Evolutionary conservation across 163 green algal genomes (phyloP).

Genomic region (Coccomyxa subellipsoidea): DNA sequence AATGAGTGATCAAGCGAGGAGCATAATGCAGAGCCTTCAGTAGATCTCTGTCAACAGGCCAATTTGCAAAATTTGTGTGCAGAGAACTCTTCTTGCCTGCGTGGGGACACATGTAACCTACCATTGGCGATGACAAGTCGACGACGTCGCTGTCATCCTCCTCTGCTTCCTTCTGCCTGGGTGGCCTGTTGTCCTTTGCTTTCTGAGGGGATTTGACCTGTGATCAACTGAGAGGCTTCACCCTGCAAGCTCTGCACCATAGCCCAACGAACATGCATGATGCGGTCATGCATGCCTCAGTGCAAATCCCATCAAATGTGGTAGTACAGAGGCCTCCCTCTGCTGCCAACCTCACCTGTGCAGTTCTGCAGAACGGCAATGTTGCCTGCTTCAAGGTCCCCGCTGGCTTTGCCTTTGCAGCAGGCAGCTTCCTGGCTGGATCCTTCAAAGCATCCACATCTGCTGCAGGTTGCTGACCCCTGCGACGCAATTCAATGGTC

Average conservation of each 20-base stretch:
- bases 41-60: not conserved
- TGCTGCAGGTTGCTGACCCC: not conserved
- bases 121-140: not conserved
- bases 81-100: not conserved
- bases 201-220: no score
- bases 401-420: not conserved
- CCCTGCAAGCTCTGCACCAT: not conserved
- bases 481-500: no score
- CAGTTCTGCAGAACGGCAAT: not conserved
- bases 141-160: not conserved
- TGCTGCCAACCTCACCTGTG: not conserved
- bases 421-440: not conserved
- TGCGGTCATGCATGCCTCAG: not conserved
- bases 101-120: not conserved
- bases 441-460: not conserved
- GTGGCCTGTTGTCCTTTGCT: not conserved
- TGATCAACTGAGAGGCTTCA: not conserved
- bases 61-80: not conserved
- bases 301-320: not conserved
- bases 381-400: not conserved
- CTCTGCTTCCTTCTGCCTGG: not conserved
- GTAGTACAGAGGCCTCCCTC: no score
- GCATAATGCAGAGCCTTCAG: not conserved
- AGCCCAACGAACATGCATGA: not conserved
- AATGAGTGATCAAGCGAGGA: not conserved